Evolutionary conservation across 495 filamentous ascomycete species (phyloP).

Genomic region (Saxophila tyrrhenica): DNA sequence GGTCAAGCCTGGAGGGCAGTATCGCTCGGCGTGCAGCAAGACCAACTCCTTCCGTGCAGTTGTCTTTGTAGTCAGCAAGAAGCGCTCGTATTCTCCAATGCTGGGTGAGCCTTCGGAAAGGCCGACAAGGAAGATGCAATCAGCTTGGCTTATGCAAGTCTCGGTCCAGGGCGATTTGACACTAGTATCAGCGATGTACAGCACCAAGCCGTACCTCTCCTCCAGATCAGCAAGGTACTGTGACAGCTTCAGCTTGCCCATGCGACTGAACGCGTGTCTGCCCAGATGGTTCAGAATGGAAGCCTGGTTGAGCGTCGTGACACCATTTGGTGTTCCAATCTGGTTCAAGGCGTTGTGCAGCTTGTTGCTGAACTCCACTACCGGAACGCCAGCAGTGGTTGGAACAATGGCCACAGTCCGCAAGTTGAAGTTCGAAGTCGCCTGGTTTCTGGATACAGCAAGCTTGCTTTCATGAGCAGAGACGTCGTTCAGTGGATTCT

Average conservation of each 20-base stretch:
- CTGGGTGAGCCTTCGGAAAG: conserved; percentile 78
- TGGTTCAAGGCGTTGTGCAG: conserved; percentile 77
- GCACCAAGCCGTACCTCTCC: conserved; percentile 88
- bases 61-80: conserved; percentile 92
- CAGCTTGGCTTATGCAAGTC: conserved; percentile 91
- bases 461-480: conserved; percentile 33
- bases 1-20: conserved; percentile 71
- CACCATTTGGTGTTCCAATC: conserved; percentile 76
- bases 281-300: conserved; percentile 91
- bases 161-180: conserved; percentile 97
- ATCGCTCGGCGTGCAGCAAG: conserved; percentile 83
- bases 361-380: conserved; percentile 89
- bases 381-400: conserved; percentile 81
- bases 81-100: conserved; percentile 92
- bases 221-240: conserved; percentile 95
- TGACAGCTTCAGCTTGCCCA: conserved; percentile 92
- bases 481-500: conserved; percentile 58
- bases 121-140: conserved; percentile 87
- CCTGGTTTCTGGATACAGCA: conserved; percentile 50
- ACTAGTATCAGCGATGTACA: conserved; percentile 95
- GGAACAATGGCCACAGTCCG: conserved; percentile 87
- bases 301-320: conserved; percentile 84
- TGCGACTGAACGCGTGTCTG: conserved; percentile 88
- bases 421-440: conserved; percentile 80
- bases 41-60: conserved; percentile 92